Percentiles rank a stretch among this genome's conserved stretches.
phyloP scores from a whole-genome alignment of 805 yeast species.

The Sugiyamaella smithiae region DNA sequence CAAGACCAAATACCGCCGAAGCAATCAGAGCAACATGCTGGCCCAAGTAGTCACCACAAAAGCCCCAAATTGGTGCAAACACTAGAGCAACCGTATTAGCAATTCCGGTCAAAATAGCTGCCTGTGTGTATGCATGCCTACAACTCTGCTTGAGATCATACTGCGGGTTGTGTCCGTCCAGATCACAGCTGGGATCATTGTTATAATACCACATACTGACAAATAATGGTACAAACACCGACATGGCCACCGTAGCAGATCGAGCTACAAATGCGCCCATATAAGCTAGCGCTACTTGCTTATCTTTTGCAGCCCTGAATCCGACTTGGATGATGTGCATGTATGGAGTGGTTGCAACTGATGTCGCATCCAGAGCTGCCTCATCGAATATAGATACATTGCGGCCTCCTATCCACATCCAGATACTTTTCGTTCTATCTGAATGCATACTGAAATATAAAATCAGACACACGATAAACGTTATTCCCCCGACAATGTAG shows the following conservation, averaged over 20 bases:
- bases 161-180: constrained; percentile 22
- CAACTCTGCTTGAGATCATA: constrained; percentile 43
- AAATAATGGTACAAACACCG: constrained; percentile 62
- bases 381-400: constrained; percentile 29
- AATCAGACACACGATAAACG: constrained; percentile 40
- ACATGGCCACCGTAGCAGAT: constrained; percentile 54
- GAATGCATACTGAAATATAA: constrained; percentile 48
- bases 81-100: constrained; percentile 55
- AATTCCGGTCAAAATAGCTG: constrained; percentile 70
- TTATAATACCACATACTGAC: constrained; percentile 55
- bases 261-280: constrained; percentile 62
- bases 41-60: constrained; percentile 45
- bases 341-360: constrained; percentile 34
- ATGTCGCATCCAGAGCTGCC: constrained; percentile 29
- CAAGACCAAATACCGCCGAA: constrained; percentile 43
- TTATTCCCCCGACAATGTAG: constrained; percentile 43
- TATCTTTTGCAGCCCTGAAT: constrained; percentile 45
- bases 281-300: constrained; percentile 53
- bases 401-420: constrained; percentile 31
- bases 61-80: constrained; percentile 63
- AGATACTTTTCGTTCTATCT: constrained; percentile 35
- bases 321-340: constrained; percentile 47
- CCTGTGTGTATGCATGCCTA: constrained; percentile 59
- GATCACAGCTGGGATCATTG: constrained; percentile 53
- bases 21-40: constrained; percentile 24